Base-by-base conservation (phyloP, 257 asterid species). In the Euphrasia confusa region DNA sequence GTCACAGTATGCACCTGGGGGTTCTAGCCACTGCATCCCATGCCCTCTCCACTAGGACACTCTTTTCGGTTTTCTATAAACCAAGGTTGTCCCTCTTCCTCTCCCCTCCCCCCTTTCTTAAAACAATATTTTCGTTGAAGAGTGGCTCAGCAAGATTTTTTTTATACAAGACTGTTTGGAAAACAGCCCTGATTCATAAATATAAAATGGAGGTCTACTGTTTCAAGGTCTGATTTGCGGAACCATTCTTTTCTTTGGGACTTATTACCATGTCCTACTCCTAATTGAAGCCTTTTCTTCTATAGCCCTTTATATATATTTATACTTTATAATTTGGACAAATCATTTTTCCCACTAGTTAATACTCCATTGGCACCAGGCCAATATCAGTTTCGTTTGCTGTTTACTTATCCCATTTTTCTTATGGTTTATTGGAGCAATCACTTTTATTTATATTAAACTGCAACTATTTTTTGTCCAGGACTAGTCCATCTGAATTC, bases 21-120 rank as follows among this genome's bases (percentile, higher is more conserved):
- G 97, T 93, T 67, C 99, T 93, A 66, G 99, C 99, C 14, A 93
- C 99, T 69, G 99, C 99, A 18, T 83, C 90, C 32, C 99, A 93
- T 81, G 99, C 99, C 72, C 81, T 87, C 71, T 66, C 85, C 52
- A 85, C 97, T 37, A 72, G 94, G 77, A 93, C 99, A 68, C 70
- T 76, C 50, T 89, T 93, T 80, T 87, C 96, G 35, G 99, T 89
- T 78, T 93, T 70, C 65, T 93, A 93, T 71, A 93, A 89, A 74
- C 99, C 99, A 79, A 85, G 97, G 99, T 93, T 75, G 44, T 15
- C 50, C 49, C 37, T 64, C 63, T 27, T 17, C 28, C 54, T 9
- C 42, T 32, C 15, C 50, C 4, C 4, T 5, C 7, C 39, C 39
- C 9, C 8, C 39, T 1, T 5, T 5, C 42, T 8, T 35, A 35